Evolutionary conservation across 1,284 basidiomycete genomes (phyloP).

Genomic region (Salmacisia buchloeana): DNA sequence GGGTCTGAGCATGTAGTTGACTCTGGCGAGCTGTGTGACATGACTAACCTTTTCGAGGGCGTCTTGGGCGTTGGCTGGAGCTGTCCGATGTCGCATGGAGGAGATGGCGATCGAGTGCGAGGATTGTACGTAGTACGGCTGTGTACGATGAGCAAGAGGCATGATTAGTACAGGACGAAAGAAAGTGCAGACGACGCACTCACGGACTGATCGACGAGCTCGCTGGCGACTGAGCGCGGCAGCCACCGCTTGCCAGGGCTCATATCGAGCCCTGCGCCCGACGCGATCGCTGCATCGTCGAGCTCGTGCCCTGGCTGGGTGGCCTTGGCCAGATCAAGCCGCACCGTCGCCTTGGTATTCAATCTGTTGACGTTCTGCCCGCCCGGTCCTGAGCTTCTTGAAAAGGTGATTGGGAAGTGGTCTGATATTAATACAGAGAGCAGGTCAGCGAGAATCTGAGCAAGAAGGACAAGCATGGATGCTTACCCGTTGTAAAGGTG

Average conservation of each 20-base stretch:
- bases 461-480: background rate
- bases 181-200: background rate
- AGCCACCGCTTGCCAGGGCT: background rate
- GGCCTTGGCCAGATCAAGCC: slow-evolving; percentile 21
- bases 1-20: slow-evolving; percentile 15
- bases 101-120: slow-evolving; percentile 15
- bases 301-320: background rate
- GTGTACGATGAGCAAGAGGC: background rate
- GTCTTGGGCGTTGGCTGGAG: slow-evolving; percentile 18
- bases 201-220: slow-evolving; percentile 15
- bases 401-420: slow-evolving; percentile 24
- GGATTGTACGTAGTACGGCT: slow-evolving; percentile 19
- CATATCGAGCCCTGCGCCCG: slow-evolving; percentile 11
- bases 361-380: slow-evolving; percentile 39
- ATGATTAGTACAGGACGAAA: background rate
- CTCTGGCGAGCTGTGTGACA: background rate
- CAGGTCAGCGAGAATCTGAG: background rate
- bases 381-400: slow-evolving; percentile 27
- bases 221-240: slow-evolving; percentile 5
- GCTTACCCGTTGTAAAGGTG: background rate
- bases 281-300: slow-evolving; percentile 12
- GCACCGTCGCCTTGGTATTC: slow-evolving; percentile 32
- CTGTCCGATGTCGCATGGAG: slow-evolving; percentile 15
- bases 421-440: background rate
- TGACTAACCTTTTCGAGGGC: slow-evolving; percentile 18